phyloP scores from a whole-genome alignment of 805 yeast genomes.

The Ogataea pini region DNA sequence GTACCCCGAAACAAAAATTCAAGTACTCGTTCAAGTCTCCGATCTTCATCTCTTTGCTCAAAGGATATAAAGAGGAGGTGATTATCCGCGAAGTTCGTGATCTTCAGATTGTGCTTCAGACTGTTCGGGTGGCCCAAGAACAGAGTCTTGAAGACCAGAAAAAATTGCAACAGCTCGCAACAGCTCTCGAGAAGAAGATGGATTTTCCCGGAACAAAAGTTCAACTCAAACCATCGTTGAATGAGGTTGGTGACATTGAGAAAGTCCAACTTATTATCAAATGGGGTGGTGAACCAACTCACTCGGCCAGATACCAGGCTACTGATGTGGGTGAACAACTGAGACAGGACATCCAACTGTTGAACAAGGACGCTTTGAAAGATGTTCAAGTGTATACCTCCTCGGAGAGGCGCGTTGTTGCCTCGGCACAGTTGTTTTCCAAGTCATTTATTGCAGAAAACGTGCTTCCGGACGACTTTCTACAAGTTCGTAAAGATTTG shows the following conservation, averaged over 20 bases:
- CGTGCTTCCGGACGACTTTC: slow-evolving; percentile 71
- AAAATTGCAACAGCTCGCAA: slow-evolving; percentile 73
- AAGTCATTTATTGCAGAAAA: slow-evolving; percentile 72
- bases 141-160: slow-evolving; percentile 76
- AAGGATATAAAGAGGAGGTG: slow-evolving; percentile 95
- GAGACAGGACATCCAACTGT: slow-evolving; percentile 84
- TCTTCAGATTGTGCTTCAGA: slow-evolving; percentile 78
- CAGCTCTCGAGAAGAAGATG: slow-evolving; percentile 86
- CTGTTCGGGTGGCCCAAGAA: slow-evolving; percentile 79
- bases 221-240: slow-evolving; percentile 87
- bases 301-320: slow-evolving; percentile 93
- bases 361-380: slow-evolving; percentile 81
- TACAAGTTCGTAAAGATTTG: slow-evolving; percentile 83
- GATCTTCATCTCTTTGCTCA: slow-evolving; percentile 78
- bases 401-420: slow-evolving; percentile 91
- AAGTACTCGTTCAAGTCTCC: slow-evolving; percentile 92
- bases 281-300: slow-evolving; percentile 99
- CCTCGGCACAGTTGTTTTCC: slow-evolving; percentile 85
- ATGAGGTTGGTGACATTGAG: slow-evolving; percentile 69
- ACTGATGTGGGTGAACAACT: slow-evolving; percentile 93
- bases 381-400: slow-evolving; percentile 87
- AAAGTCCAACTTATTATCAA: slow-evolving; percentile 94
- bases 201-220: slow-evolving; percentile 94
- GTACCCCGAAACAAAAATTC: slow-evolving; percentile 98
- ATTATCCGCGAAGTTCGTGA: slow-evolving; percentile 90